phyloP scores from a whole-genome alignment of 2,329 filamentous ascomycete genomes.

The Neurospora crassa region DNA sequence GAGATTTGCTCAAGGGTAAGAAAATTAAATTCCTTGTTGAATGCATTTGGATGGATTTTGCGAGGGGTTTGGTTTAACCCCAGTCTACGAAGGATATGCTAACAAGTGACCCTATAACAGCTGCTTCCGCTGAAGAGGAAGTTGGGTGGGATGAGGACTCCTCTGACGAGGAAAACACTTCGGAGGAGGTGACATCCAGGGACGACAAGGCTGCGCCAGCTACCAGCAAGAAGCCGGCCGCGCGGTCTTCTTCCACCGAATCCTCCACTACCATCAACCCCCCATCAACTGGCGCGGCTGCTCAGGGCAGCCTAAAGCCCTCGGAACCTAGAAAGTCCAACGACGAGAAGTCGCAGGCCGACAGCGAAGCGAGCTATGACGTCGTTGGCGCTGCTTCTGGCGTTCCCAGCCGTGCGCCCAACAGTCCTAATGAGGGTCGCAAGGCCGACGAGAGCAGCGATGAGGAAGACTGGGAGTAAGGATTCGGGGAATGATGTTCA shows the following conservation, averaged over 20 bases:
- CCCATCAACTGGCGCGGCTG: slow-evolving; percentile 11
- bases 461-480: slow-evolving; percentile 68
- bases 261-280: slow-evolving; percentile 55
- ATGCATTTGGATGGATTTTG: slow-evolving; percentile 1
- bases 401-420: slow-evolving; percentile 67
- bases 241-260: slow-evolving; percentile 38
- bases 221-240: slow-evolving; percentile 18
- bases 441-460: slow-evolving; percentile 51
- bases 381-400: slow-evolving; percentile 73
- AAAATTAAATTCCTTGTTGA: slow-evolving; percentile 5
- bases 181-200: slow-evolving; percentile 9
- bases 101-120: slow-evolving; percentile 28
- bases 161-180: slow-evolving; percentile 24
- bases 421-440: slow-evolving; percentile 48
- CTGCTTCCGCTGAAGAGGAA: slow-evolving; percentile 63
- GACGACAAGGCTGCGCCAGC: slow-evolving; percentile 26
- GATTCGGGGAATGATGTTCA: not conserved
- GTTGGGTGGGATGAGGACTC: slow-evolving; percentile 55
- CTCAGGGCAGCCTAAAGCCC: slow-evolving; percentile 45
- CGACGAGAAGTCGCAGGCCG: slow-evolving; percentile 81
- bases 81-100: slow-evolving; percentile 20
- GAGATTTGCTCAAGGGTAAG: slow-evolving; percentile 84
- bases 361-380: slow-evolving; percentile 94
- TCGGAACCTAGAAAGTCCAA: slow-evolving; percentile 64
- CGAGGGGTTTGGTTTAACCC: slow-evolving; percentile 16